These are phyloP conservation scores for Xylogone sp. DNA, from an alignment of 2,329 filamentous ascomycete species.

Conservation along the genomic window DNA sequence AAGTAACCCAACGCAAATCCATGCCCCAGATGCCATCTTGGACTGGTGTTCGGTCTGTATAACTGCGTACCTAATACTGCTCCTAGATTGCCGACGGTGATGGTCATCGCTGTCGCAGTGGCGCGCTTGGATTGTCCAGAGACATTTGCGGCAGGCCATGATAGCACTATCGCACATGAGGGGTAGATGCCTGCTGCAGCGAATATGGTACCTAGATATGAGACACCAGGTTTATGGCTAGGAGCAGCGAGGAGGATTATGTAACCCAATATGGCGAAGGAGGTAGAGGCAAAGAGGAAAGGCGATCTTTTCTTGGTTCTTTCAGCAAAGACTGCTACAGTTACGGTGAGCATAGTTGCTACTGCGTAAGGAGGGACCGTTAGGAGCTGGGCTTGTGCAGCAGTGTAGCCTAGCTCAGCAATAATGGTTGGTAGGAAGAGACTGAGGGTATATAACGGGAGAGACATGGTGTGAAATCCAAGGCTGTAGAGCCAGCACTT, in stretches of 20 bases:
- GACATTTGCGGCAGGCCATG: conserved; percentile 70
- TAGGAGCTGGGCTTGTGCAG: conserved; percentile 52
- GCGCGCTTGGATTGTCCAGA: conserved; percentile 67
- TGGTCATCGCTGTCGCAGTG: conserved; percentile 67
- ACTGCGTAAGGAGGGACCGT: conserved; percentile 63
- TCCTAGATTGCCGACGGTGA: conserved; percentile 66
- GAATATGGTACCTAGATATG: conserved; percentile 59
- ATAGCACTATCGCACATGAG: conserved; percentile 57
- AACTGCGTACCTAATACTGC: conserved; percentile 68
- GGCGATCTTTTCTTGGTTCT: conserved; percentile 51
- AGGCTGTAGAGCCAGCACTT: conserved; percentile 72
- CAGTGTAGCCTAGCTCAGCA: conserved; percentile 47
- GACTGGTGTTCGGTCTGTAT: conserved; percentile 57
- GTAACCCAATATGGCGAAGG: conserved; percentile 59
- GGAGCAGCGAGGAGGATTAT: conserved; percentile 52
- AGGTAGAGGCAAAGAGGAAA: conserved; percentile 57
- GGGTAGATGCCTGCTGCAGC: conserved; percentile 66
- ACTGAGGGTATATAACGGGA: conserved; percentile 55
- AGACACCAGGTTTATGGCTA: conserved; percentile 46
- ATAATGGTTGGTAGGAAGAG: conserved; percentile 56
- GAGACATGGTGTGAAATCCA: conserved; percentile 68
- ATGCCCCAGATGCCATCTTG: conserved; percentile 63
- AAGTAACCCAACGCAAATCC: conserved; percentile 64
- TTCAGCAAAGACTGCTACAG: conserved; percentile 58
- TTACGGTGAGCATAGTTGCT: conserved; percentile 55